Base-by-base conservation (phyloP, 2,329 filamentous ascomycete species). In the Colletotrichum orchidophilum region DNA sequence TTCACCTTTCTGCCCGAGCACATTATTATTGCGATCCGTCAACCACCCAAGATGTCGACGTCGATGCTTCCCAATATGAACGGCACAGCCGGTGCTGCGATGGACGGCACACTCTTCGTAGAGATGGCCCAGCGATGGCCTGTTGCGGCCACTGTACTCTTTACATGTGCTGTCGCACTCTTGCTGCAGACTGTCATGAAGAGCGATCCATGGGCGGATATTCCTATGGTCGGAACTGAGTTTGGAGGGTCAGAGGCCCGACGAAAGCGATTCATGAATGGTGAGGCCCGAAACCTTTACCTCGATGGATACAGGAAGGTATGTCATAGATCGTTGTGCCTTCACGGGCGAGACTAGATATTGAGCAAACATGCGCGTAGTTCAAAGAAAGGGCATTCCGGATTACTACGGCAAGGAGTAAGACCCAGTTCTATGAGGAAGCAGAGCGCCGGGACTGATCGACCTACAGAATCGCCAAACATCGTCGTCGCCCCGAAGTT, bases 381-480 rank as follows among this genome's bases (percentile, higher is more conserved):
- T 81, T 80, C 74, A 79, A 78, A 46, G 66, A 78, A 29, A 73
- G 73, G 26, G 58, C 80, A n/a, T 81, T 77, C 46, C 69, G 75
- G 26, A 71, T 81, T 15, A 75, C 77, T 1, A 80, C 78, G 0
- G 31, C 75, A 1, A 73, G 74, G 27, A 73, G 77, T 77, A 71
- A 33, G 57, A n/a, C 1, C 6, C 6, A 5, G 5, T 2, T 31
- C 3, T 1, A 21, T 15, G 3, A 15, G 39, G n/a, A 2, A 8
- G 11, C 3, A 15, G 11, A 13, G 5, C 2, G 5, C 3, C 8
- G 5, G n/a, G 13, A 11, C 57, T 74, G 3, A 67, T n/a, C 12
- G 3, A 39, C 7, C 9, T 26, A 9, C 50, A 78, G 76, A 76
- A 9, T 71, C 73, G 2, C 65, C 57, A 1, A 74, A 78, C 52